Evolutionary conservation across 73 alveolate species (phyloP).

Genomic region (Paramecium tetraurelia): DNA sequence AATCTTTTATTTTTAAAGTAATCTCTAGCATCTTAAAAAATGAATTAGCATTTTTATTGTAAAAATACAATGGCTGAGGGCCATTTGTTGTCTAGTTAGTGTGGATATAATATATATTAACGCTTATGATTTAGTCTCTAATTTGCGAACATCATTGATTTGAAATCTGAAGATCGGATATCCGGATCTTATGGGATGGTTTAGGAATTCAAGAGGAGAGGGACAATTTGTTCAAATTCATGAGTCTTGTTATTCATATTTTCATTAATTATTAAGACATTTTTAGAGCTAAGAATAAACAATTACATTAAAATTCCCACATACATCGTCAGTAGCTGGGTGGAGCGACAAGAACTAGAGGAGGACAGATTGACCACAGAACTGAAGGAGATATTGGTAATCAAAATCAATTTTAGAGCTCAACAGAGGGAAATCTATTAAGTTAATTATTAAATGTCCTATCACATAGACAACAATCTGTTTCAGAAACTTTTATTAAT

Average conservation of each 20-base stretch:
- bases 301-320: background rate
- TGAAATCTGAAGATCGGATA: background rate
- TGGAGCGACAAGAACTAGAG: conserved; percentile 13
- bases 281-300: conserved; percentile 22
- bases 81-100: conserved; percentile 55
- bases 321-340: background rate
- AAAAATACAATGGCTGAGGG: conserved; percentile 55
- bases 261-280: background rate
- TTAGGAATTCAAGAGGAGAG: background rate
- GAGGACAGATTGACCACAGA: background rate
- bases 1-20: background rate
- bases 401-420: background rate
- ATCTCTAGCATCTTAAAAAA: background rate
- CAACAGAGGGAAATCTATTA: conserved; percentile 33
- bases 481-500: background rate
- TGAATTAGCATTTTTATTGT: background rate
- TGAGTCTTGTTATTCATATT: background rate
- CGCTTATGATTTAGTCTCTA: background rate
- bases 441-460: conserved; percentile 14
- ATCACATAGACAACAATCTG: conserved; percentile 47
- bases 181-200: background rate
- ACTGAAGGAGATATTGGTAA: background rate
- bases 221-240: background rate
- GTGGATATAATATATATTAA: background rate
- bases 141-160: background rate